Conservation (phyloP, 805 yeast species). For the Priceomyces carsonii region DNA sequence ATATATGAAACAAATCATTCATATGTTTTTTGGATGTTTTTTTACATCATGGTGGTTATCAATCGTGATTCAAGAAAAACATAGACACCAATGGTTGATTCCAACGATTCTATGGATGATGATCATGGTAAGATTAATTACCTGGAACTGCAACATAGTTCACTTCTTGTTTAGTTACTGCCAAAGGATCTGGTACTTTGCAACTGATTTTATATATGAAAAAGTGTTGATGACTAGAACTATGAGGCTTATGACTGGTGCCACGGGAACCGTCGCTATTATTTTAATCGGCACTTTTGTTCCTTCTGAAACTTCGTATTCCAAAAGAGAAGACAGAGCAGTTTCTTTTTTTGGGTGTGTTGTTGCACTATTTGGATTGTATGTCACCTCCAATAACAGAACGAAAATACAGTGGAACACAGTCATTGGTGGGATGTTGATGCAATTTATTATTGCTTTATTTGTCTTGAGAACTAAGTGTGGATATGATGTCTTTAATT, state of each 20-base stretch:
- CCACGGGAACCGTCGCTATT: constrained; percentile 44
- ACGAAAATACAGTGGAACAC: constrained; percentile 54
- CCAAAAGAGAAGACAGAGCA: constrained; percentile 53
- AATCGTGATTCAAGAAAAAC: constrained; percentile 49
- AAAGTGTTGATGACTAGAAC: constrained; percentile 40
- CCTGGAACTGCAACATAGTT: constrained; percentile 45
- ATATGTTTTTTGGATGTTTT: constrained; percentile 32
- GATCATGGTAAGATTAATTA: constrained; percentile 51
- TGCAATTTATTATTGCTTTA: constrained; percentile 59
- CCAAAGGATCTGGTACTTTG: constrained; percentile 28
- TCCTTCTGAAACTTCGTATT: constrained; percentile 46
- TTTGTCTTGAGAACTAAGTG: constrained; percentile 60
- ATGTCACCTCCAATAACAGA: constrained; percentile 47
- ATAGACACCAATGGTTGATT: constrained; percentile 55
- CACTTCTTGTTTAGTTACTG: constrained; percentile 19
- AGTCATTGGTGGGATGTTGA: constrained; percentile 58
- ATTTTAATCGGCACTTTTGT: constrained; percentile 57
- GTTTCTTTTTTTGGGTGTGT: constrained; percentile 57
- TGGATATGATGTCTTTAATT: constrained; percentile 64
- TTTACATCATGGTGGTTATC: constrained; percentile 62
- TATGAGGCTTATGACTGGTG: constrained; percentile 46
- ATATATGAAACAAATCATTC: constrained; percentile 13
- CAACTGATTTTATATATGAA: constrained; percentile 33
- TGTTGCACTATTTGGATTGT: constrained; percentile 47
- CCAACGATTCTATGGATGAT: constrained; percentile 55